Percentiles rank a stretch among this genome's conserved stretches.
These are phyloP conservation scores for Rhodotorula paludigena DNA, from an alignment of 768 basidiomycete species.

Conservation along the genomic window DNA sequence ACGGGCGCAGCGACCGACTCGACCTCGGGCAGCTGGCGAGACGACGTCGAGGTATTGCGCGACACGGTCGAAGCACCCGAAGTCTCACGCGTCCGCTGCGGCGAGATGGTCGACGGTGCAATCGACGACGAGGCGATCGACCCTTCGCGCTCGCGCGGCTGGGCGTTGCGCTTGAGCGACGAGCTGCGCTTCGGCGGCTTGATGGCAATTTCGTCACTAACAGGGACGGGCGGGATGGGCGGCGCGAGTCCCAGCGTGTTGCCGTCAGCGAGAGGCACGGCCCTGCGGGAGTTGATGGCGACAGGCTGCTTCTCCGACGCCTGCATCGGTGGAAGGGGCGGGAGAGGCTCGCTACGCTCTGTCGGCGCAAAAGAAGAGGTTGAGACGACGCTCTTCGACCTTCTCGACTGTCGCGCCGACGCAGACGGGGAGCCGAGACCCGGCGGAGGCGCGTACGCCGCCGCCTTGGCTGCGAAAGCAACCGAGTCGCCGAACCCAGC, in stretches of 20 bases:
- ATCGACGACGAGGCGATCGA: not conserved
- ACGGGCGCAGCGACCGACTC: too few species aligned
- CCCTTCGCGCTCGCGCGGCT: not conserved
- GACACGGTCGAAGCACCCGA: not conserved
- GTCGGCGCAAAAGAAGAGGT: too few species aligned
- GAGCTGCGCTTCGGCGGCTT: not conserved
- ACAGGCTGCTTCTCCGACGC: too few species aligned
- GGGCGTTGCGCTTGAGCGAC: constrained; percentile 8
- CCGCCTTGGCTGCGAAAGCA: not conserved
- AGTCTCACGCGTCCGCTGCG: not conserved
- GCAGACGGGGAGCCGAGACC: constrained; percentile 3
- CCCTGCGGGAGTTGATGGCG: not conserved
- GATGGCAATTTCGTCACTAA: not conserved
- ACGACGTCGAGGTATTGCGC: too few species aligned
- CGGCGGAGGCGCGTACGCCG: constrained; percentile 14
- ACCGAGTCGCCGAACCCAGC: not conserved
- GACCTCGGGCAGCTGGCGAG: too few species aligned
- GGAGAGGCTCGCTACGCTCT: too few species aligned
- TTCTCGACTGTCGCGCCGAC: not conserved
- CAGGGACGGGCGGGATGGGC: not conserved
- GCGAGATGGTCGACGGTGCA: not conserved
- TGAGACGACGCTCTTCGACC: not conserved
- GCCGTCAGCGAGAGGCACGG: too few species aligned
- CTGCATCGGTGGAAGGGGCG: too few species aligned
- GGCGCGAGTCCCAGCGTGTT: not conserved